Percentiles rank a stretch among this genome's conserved stretches.
phyloP scores from a whole-genome alignment of 495 filamentous ascomycete genomes.

The Aspergillus wentii region DNA sequence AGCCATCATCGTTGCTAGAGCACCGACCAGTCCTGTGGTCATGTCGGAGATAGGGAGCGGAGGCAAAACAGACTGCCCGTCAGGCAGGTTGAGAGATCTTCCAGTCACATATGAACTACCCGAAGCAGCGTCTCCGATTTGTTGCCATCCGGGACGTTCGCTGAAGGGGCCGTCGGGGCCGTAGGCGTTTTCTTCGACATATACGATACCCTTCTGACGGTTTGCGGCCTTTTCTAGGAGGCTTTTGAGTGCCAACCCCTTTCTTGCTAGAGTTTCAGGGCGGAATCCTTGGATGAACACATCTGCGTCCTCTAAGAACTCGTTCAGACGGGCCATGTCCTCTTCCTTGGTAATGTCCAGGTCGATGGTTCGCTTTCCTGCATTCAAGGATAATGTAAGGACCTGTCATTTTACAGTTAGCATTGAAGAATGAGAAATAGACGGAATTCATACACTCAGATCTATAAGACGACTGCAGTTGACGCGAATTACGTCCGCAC shows the following conservation, averaged over 20 bases:
- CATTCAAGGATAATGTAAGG: constrained; percentile 36
- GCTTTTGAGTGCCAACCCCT: constrained; percentile 41
- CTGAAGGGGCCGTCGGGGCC: constrained; percentile 30
- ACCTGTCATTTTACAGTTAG: constrained; percentile 19
- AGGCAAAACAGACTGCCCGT: constrained; percentile 58
- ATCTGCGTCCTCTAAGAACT: constrained; percentile 47
- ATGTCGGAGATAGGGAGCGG: constrained; percentile 71
- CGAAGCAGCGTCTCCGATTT: constrained; percentile 42
- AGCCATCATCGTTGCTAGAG: constrained; percentile 48
- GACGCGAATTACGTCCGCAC: constrained; percentile 57
- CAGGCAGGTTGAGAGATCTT: too few relatives aligned
- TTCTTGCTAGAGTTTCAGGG: constrained; percentile 44
- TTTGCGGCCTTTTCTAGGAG: constrained; percentile 35
- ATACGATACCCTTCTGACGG: constrained; percentile 52
- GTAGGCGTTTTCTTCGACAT: constrained; percentile 61
- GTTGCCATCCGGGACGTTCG: constrained; percentile 38
- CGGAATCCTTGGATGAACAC: constrained; percentile 54
- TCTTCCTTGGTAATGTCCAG: constrained; percentile 43
- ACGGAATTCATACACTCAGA: constrained; percentile 17
- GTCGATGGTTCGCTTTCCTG: constrained; percentile 51
- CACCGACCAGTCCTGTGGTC: constrained; percentile 56
- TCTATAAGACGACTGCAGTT: constrained; percentile 52
- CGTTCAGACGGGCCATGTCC: constrained; percentile 34
- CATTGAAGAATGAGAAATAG: background rate
- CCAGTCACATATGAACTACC: too few relatives aligned